Base-by-base conservation (phyloP, 345 rosid genomes). In the Acer saccharum region DNA sequence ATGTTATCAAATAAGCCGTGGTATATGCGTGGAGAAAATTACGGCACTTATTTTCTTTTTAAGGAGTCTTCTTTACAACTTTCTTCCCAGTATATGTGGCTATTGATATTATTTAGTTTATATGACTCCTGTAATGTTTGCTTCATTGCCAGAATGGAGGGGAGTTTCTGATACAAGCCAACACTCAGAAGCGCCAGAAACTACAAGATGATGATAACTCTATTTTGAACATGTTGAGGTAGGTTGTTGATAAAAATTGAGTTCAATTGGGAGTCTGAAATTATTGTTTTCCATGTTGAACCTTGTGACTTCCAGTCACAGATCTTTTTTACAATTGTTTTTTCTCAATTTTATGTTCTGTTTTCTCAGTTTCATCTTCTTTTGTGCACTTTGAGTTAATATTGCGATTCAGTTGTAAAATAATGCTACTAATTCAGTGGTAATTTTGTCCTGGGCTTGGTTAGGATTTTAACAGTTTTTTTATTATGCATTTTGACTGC, bases 121-220 rank as follows among this genome's bases (percentile, higher is more conserved):
- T 66, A 67, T 55, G 3, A 8, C 78, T 76, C 6, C 2, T 69
- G 7, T 66, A 25, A 32, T 76, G 64, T 71, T 78, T 68, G 16
- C 46, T 57, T 75, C 74, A 55, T 83, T 80, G 61, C 77, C 90
- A 97, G 99, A 84, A 83, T 82, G 89, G 88, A 23, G 97, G 90
- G 65, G 98, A 90, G 79, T 97, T 92, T 83, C 91, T 91, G 13
- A 97, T 97, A 86, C 97, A 88, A 86, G 98, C 98, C 58, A 94
- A 94, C 71, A 94, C 90, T 66, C 90, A 86, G 68, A 97, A 97
- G 86, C 94, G 98, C 21, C 93, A 83, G 68, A 94, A 90, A 85
- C 77, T 90, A 79, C 86, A 87, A 79, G 92, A 82, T 70, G 88
- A 88, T 77, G 89, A 84, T 75, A 82, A 72, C 83, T 75, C 79